Evolutionary conservation across 176 grass and related monocot species (phyloP), one percentile per base, ranked within the genome.

Genomic region (Oryza punctata): DNA sequence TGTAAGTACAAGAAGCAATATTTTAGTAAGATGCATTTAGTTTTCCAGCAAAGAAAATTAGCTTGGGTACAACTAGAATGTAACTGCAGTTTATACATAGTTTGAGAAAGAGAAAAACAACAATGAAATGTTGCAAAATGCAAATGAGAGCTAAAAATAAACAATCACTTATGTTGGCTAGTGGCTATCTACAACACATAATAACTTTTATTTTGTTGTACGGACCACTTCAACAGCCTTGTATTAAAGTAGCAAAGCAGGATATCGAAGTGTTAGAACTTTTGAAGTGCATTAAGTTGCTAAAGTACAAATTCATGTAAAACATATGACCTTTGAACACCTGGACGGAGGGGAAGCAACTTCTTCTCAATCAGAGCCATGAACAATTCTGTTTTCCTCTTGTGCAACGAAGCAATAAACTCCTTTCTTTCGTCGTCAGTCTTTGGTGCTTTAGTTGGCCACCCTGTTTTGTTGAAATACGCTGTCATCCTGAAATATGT

Each of bases 331-430:
- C 96, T 93, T 91, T 95, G 89, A 91, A 98, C 96, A 74, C 93
- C 96, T 73, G 93, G 96, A 44, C 96, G 93, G 24, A 95, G 96
- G 88, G 96, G 96, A 88, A 98, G 96, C 47, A 98, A 77, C 81
- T 84, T 98, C 74, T 95, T 98, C 90, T 98, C 96, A 80, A 98
- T 95, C 38, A 98, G 85, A 25, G 76, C 82, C 96, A 98, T 98
- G 70, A 98, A 98, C 69, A 93, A 67, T 84, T 98, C 91, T 38
- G 96, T 98, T 87, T 98, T 98, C 85, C 89, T 93, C 72, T 98
- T 95, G 79, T 98, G 96, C 84, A 98, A 87, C 70, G 93, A 91
- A 83, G 96, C 91, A 81, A 98, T 85, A 75, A 98, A 95, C 7
- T 91, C 41, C 47, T 93, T 98, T 40, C 96, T 95, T 87, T 98